These are phyloP conservation scores for Solanum gracilifrons DNA, from an alignment of 257 asterid genomes.

Conservation along the genomic window DNA sequence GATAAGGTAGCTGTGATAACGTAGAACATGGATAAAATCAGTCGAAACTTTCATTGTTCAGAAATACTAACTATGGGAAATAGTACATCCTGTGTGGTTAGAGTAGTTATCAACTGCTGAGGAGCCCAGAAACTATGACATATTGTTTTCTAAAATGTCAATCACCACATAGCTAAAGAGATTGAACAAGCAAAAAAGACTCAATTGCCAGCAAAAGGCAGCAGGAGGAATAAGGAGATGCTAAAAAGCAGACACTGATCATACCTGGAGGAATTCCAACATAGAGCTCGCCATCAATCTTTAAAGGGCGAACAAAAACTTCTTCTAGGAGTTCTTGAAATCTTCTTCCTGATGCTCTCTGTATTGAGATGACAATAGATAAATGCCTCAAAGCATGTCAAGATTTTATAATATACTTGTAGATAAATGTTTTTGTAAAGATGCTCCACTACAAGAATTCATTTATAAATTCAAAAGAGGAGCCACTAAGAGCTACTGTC, in stretches of 20 bases:
- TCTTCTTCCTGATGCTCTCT: constrained; percentile 76
- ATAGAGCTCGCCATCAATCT: constrained; percentile 79
- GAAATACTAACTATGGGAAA: background rate
- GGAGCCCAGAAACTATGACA: background rate
- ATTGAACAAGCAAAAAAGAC: background rate
- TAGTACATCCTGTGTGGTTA: background rate
- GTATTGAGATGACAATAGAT: constrained; percentile 7
- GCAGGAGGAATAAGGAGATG: background rate
- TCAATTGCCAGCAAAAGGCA: background rate
- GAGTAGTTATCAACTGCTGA: background rate
- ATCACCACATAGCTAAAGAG: background rate
- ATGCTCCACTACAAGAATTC: background rate
- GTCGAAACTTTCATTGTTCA: background rate
- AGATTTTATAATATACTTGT: background rate
- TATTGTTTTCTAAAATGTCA: background rate
- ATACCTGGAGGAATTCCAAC: constrained; percentile 98
- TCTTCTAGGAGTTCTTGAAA: constrained; percentile 92
- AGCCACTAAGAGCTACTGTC: background rate
- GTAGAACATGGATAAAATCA: background rate
- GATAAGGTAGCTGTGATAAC: background rate
- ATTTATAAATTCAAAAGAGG: background rate
- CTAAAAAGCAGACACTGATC: background rate
- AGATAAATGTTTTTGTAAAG: background rate
- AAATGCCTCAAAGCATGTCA: background rate
- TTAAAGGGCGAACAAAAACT: constrained; percentile 65